A percentile compares a stretch with the other conserved stretches of the same genome.
Evolutionary conservation across 805 yeast genomes (phyloP).

Genomic region (Kazachstania taianensis): DNA sequence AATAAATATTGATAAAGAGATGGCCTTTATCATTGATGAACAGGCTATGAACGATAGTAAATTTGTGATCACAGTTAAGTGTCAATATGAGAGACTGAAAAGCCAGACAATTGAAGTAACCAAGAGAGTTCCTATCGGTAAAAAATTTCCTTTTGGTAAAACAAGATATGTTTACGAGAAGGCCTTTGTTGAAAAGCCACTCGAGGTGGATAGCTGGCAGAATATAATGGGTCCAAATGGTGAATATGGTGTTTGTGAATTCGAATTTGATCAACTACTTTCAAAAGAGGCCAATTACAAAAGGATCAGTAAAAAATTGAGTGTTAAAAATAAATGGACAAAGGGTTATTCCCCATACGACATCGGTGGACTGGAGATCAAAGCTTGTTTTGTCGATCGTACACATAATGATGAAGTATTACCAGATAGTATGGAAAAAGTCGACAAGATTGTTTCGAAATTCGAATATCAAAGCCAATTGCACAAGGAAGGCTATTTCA

Average conservation of each 20-base stretch:
- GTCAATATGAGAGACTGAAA: slow-evolving; percentile 38
- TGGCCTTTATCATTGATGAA: slow-evolving; percentile 40
- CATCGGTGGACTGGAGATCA: slow-evolving; percentile 55
- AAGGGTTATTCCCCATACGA: slow-evolving; percentile 38
- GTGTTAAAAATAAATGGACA: slow-evolving; percentile 64
- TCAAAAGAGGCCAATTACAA: slow-evolving; percentile 11
- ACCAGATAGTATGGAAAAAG: slow-evolving; percentile 56
- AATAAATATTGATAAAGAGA: slow-evolving; percentile 50
- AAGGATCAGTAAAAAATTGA: slow-evolving; percentile 5
- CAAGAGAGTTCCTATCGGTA: slow-evolving; percentile 43
- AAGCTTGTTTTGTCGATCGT: slow-evolving; percentile 61
- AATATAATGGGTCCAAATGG: slow-evolving; percentile 69
- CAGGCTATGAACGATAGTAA: slow-evolving; percentile 31
- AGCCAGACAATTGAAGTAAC: slow-evolving; percentile 47
- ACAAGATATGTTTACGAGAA: slow-evolving; percentile 31
- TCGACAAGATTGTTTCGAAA: slow-evolving; percentile 34
- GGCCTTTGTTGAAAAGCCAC: slow-evolving; percentile 41
- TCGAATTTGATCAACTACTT: slow-evolving; percentile 30
- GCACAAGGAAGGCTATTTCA: slow-evolving; percentile 55
- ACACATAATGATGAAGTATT: slow-evolving; percentile 48
- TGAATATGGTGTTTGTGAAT: slow-evolving; percentile 70
- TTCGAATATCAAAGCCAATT: slow-evolving; percentile 28
- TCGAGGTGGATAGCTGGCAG: slow-evolving; percentile 48
- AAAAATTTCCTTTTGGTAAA: slow-evolving; percentile 22
- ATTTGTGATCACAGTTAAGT: slow-evolving; percentile 61